Base-by-base conservation (phyloP, 768 basidiomycete species). In the Chalciporus chontae region DNA sequence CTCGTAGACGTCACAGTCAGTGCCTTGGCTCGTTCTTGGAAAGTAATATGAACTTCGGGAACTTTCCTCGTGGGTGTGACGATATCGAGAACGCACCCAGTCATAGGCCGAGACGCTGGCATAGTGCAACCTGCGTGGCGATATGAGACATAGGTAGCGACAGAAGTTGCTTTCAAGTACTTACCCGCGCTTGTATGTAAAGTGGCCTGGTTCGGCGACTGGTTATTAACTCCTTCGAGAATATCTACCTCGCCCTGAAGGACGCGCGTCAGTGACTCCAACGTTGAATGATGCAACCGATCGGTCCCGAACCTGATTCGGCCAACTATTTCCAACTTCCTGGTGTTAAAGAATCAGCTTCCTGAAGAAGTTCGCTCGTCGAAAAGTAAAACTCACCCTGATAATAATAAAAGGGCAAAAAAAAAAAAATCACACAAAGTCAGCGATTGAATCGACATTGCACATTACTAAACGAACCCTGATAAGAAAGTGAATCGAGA, bases 211-310 rank as follows among this genome's bases (percentile, higher is more conserved):
- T 71, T 66, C 2, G 70, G 67, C 4, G 36, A 14, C n/a, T 46
- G 14, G 44, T 59, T 31, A 38, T 71, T 71, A 45, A 66, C 65
- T 5, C 69, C 69, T 32, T 71, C 69, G 1, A 70, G 14, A 11
- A 69, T 68, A 51, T 69, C 68, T 3, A 67, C 53, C 51, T 67
- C 66, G 1, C 67, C 65, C 66, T 69, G 40, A 26, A 26, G n/a
- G 0, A 11, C 14, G 21, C 29, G 21, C 21, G 3, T 52, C 9
- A 37, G 31, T 19, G 3, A 9, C 13, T 19, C 8, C 5, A 8
- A 34, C 27, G 1, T 29, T 4, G 6, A 9, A 3, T 8, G 23
- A n/a, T 32, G 10, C n/a, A 38, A 21, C 31, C 9, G 11, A 3
- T 1, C n/a, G n/a, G n/a, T n/a, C n/a, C 18, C 54, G 21, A 36